These are phyloP conservation scores for Nigrospora osmanthi DNA, from an alignment of 2,329 filamentous ascomycete genomes.

Conservation along the genomic window DNA sequence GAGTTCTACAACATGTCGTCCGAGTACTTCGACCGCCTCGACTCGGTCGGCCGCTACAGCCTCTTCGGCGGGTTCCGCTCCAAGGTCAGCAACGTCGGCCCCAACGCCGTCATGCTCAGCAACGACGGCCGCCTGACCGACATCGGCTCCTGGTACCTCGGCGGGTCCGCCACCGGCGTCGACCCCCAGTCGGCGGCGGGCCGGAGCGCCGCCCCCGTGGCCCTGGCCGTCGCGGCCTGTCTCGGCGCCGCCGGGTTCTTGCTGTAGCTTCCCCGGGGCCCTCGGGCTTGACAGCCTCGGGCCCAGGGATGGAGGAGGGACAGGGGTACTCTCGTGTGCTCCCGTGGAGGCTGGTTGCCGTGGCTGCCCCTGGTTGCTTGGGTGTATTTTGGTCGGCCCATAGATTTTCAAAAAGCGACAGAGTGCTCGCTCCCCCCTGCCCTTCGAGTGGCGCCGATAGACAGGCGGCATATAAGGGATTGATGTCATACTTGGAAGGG, in stretches of 20 bases:
- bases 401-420: too few relatives aligned
- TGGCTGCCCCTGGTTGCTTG: too few relatives aligned
- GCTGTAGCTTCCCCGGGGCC: too few relatives aligned
- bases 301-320: too few relatives aligned
- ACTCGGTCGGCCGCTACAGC: conserved; percentile 59
- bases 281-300: too few relatives aligned
- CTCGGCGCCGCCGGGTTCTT: background rate
- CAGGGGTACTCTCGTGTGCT: too few relatives aligned
- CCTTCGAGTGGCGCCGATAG: too few relatives aligned
- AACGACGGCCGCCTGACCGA: conserved; percentile 62
- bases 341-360: too few relatives aligned
- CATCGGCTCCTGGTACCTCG: conserved; percentile 73
- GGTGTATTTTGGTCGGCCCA: too few relatives aligned
- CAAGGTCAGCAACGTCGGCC: conserved; percentile 63
- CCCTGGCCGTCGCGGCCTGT: background rate
- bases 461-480: too few relatives aligned
- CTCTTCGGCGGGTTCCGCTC: conserved; percentile 72
- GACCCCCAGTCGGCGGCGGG: conserved; percentile 17
- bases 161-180: conserved; percentile 39
- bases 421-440: too few relatives aligned
- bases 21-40: conserved; percentile 58
- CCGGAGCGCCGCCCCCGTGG: background rate
- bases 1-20: conserved; percentile 59
- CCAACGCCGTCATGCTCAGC: conserved; percentile 64
- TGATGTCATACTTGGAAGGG: too few relatives aligned